Percentiles rank a stretch among this genome's conserved stretches.
phyloP scores from a whole-genome alignment of 305 asterid genomes.

The Solanum hybrid region DNA sequence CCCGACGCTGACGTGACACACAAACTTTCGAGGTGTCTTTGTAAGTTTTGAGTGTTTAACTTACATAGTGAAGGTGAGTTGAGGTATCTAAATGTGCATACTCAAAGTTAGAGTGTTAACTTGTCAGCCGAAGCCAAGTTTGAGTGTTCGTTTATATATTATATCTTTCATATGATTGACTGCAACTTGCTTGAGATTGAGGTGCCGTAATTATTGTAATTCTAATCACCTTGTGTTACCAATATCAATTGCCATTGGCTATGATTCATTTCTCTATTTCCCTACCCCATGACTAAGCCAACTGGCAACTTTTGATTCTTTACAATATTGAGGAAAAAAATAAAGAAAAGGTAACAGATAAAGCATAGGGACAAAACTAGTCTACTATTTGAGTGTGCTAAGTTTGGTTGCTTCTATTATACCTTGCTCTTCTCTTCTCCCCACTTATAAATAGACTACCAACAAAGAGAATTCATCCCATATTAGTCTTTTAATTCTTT shows the following conservation, averaged over 20 bases:
- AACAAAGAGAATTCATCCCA: background rate
- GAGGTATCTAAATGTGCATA: background rate
- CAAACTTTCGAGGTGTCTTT: background rate
- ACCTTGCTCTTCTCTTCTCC: background rate
- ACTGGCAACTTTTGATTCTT: constrained; percentile 35
- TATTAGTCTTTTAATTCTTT: background rate
- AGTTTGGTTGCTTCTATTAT: constrained; percentile 19
- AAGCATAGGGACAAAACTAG: constrained; percentile 47
- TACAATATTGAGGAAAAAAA: constrained; percentile 8
- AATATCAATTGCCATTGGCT: constrained; percentile 7
- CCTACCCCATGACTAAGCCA: constrained; percentile 15
- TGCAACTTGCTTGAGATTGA: background rate
- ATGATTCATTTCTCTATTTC: background rate
- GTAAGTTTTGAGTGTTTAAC: background rate
- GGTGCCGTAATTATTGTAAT: background rate
- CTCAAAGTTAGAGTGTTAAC: background rate
- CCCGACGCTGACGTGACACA: background rate
- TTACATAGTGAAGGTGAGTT: background rate
- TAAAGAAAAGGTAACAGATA: constrained; percentile 24
- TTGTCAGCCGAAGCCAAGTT: background rate
- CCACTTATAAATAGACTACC: constrained; percentile 7
- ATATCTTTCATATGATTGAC: background rate
- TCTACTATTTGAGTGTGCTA: constrained; percentile 39
- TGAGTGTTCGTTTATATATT: background rate
- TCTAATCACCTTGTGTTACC: background rate